Evolutionary conservation across 2,329 filamentous ascomycete species (phyloP), one percentile per base, ranked within the genome.

Genomic region (Colletotrichum filicis): DNA sequence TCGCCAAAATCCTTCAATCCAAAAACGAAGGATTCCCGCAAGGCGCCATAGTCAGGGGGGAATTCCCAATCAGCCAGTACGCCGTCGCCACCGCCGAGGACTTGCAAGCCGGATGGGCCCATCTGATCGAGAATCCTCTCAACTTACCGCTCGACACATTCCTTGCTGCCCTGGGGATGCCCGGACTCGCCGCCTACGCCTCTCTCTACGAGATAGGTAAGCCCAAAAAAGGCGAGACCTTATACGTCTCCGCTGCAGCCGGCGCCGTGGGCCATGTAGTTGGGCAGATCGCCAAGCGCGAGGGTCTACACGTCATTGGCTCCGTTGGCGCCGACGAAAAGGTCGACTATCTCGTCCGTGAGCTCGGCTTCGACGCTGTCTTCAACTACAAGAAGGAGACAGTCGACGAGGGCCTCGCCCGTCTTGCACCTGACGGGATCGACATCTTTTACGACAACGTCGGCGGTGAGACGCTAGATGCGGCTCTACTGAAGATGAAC

Each of bases 371-470:
- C 79, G 92, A 95, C 78, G 88, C 82, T 26, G 93, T 92, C n/a
- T 95, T 95, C 85, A 95, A 95, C 85, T 95, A 95, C 86, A 94
- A 94, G 87, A 94, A 88, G 68, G 93, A 94, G 84, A 90, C 89
- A 79, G 87, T 92, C 5, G 80, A 83, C 0, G 90, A 92, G 49
- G 93, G 92, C 0, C 85, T 95, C 59, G 82, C 85, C 75, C 87
- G 92, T 71, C 87, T 95, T 11, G 92, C 92, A 1, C 92, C 93
- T 1, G 82, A 94, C 26, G 93, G 93, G 8, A 87, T 95, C 73
- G 93, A 95, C 79, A 94, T 95, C 80, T 95, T 95, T 85, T 95
- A 92, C 79, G 93, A 95, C 83, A 95, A 95, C 76, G 93, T 94
- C 9, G 93, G 93, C 24, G 93, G 93, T 52, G 92, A 94, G 82